A percentile compares a stretch with the other conserved stretches of the same genome.
Evolutionary conservation across 1,139 yeast genomes (phyloP).

Genomic region (Candida sanyaensis): DNA sequence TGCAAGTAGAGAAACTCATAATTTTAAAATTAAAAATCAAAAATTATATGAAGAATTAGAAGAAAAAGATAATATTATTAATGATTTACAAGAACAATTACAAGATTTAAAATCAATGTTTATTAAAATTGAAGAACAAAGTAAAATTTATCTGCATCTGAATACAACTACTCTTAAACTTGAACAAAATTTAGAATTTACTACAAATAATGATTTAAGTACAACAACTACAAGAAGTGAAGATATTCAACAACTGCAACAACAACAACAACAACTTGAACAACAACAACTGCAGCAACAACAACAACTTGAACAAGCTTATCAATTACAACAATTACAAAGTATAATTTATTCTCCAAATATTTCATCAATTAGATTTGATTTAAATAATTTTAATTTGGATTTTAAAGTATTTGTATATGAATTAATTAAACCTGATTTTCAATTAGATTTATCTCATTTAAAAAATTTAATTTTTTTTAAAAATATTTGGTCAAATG

Average conservation of each 20-base stretch:
- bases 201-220: slow-evolving; percentile 1
- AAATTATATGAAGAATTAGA: slow-evolving; percentile 65
- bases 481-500: slow-evolving; percentile 69
- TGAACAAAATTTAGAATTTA: slow-evolving; percentile 9
- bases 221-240: background rate
- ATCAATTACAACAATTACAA: slow-evolving; percentile 21
- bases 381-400: slow-evolving; percentile 44
- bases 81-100: slow-evolving; percentile 68
- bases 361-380: slow-evolving; percentile 60
- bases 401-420: slow-evolving; percentile 44
- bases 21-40: slow-evolving; percentile 52
- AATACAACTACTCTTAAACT: slow-evolving; percentile 13
- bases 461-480: slow-evolving; percentile 62
- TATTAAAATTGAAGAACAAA: slow-evolving; percentile 36
- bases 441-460: slow-evolving; percentile 38
- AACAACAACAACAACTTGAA: slow-evolving; percentile 12
- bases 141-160: slow-evolving; percentile 12
- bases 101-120: slow-evolving; percentile 63
- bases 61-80: slow-evolving; percentile 72
- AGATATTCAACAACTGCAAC: background rate
- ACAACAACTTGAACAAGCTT: slow-evolving; percentile 10
- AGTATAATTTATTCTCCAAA: slow-evolving; percentile 52
- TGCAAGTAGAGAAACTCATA: slow-evolving; percentile 63
- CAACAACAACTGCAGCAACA: background rate
- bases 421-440: slow-evolving; percentile 35